phyloP scores from a whole-genome alignment of 148 eudicot species.

The Oxyria digyna region DNA sequence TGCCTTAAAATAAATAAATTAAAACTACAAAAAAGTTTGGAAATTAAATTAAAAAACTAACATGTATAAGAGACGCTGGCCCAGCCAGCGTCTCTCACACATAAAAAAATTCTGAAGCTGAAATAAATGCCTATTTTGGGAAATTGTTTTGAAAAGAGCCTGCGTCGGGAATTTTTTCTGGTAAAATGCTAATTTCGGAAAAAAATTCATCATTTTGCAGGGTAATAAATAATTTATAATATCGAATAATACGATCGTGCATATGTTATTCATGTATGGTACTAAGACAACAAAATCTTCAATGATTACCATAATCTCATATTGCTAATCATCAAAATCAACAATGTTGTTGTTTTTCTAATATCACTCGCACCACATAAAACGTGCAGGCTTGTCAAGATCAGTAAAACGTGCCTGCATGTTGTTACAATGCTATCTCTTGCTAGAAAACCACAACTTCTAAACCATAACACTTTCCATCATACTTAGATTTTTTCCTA shows the following conservation, averaged over 20 bases:
- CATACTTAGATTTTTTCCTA: not conserved
- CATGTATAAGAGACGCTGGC: too few species aligned
- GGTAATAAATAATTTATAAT: too few species aligned
- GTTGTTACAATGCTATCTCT: not conserved
- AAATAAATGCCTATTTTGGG: too few species aligned
- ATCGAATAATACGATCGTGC: not conserved
- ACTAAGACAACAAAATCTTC: not conserved
- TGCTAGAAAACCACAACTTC: not conserved
- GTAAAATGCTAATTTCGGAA: too few species aligned
- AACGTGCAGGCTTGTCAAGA: slow-evolving; percentile 3
- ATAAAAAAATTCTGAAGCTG: too few species aligned
- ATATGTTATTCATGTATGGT: not conserved
- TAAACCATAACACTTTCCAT: not conserved
- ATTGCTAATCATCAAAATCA: not conserved
- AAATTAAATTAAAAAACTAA: too few species aligned
- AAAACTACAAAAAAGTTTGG: too few species aligned
- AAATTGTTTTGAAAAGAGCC: too few species aligned
- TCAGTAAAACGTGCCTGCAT: not conserved
- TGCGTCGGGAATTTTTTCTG: too few species aligned
- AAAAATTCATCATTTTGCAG: too few species aligned
- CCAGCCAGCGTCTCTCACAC: too few species aligned
- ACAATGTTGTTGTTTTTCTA: not conserved
- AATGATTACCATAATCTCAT: not conserved
- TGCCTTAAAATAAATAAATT: too few species aligned
- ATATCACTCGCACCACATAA: not conserved